These are phyloP conservation scores for Talaromyces sp. DNA, from an alignment of 2,329 filamentous ascomycete species.

Conservation along the genomic window DNA sequence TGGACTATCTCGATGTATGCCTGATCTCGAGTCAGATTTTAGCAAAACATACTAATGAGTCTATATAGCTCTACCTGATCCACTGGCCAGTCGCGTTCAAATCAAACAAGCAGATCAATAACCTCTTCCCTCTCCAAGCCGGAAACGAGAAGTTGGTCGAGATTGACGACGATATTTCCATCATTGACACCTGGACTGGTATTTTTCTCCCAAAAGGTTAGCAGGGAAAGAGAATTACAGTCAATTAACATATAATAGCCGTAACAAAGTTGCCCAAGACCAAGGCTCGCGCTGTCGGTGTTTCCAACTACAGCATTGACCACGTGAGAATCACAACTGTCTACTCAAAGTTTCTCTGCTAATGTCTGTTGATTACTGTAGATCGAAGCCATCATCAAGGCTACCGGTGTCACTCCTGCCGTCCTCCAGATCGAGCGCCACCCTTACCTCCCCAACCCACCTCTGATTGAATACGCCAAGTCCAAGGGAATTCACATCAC, in stretches of 20 bases:
- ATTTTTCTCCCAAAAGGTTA: constrained; percentile 19
- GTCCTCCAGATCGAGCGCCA: constrained; percentile 69
- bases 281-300: constrained; percentile 42
- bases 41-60: constrained; percentile 10
- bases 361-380: constrained; percentile 18
- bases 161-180: constrained; percentile 45
- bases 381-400: constrained; percentile 56
- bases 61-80: constrained; percentile 37
- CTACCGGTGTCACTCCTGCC: constrained; percentile 56
- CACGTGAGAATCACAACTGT: constrained; percentile 27
- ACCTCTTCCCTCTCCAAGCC: constrained; percentile 47
- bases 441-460: constrained; percentile 62
- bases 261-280: constrained; percentile 44
- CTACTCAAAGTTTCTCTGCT: neutral
- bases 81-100: constrained; percentile 49
- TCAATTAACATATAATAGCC: constrained; percentile 27
- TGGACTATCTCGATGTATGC: constrained; percentile 55
- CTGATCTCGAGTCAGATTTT: constrained; percentile 20
- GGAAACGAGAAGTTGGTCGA: constrained; percentile 36
- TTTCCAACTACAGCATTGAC: constrained; percentile 41
- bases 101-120: constrained; percentile 29
- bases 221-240: neutral
- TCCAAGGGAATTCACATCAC: constrained; percentile 59
- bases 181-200: constrained; percentile 44
- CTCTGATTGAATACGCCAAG: constrained; percentile 56